Conservation (phyloP, 2,329 filamentous ascomycete species). For the Aureobasidium melanogenum region DNA sequence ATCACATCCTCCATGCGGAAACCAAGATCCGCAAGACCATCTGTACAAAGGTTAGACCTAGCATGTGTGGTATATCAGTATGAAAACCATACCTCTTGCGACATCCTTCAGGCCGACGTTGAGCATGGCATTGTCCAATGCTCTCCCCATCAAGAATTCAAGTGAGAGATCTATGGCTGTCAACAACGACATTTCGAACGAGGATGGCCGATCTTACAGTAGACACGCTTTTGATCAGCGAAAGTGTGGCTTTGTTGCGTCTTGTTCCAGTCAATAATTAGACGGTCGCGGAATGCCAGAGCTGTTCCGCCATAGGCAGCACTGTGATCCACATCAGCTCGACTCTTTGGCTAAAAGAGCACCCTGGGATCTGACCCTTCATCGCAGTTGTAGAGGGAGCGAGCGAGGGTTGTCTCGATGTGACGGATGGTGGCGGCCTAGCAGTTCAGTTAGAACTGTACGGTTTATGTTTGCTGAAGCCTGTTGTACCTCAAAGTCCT, state of each 20-base stretch:
- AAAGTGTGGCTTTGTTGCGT: conserved; percentile 95
- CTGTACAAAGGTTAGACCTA: conserved; percentile 36
- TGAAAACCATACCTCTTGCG: conserved; percentile 57
- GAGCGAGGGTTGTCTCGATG: conserved; percentile 91
- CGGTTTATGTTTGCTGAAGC: conserved; percentile 17
- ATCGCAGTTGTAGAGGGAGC: conserved; percentile 97
- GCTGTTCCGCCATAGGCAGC: conserved; percentile 88
- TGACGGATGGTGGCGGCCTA: conserved; percentile 81
- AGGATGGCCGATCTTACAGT: conserved; percentile 48
- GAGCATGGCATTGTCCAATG: conserved; percentile 96
- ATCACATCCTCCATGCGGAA: conserved; percentile 97
- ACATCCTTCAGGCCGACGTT: conserved; percentile 83
- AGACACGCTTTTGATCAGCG: conserved; percentile 83
- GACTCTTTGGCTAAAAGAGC: neutral
- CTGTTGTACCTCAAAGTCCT: conserved; percentile 58
- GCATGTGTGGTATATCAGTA: neutral
- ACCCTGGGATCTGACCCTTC: conserved; percentile 49
- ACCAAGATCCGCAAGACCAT: conserved; percentile 77
- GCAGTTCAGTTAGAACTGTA: neutral
- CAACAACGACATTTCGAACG: neutral
- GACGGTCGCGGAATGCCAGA: conserved; percentile 82
- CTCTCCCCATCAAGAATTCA: conserved; percentile 94
- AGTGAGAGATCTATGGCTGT: conserved; percentile 64
- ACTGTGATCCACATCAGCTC: conserved; percentile 26
- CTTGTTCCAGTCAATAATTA: conserved; percentile 95